These are phyloP conservation scores for Tylopilus intermedius DNA, from an alignment of 768 basidiomycete species.

Conservation along the genomic window DNA sequence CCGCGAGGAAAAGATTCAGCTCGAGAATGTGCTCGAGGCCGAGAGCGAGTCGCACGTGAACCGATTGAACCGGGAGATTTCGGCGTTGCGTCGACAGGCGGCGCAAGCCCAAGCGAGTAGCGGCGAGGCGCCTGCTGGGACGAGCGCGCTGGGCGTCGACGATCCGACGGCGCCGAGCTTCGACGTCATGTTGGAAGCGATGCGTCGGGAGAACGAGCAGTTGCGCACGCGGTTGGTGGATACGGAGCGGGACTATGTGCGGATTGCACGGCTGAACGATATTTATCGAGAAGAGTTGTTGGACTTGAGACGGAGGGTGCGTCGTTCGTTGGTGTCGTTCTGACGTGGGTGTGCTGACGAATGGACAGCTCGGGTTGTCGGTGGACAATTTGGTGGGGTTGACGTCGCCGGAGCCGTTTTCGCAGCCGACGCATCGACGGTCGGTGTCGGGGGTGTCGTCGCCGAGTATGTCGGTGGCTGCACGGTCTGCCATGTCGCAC, in stretches of 20 bases:
- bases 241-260: slow-evolving; percentile 73
- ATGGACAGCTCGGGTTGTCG: slow-evolving; percentile 17
- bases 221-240: slow-evolving; percentile 62
- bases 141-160: slow-evolving; percentile 5
- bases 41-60: slow-evolving; percentile 86
- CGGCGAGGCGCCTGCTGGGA: slow-evolving; percentile 1
- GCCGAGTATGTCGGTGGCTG: slow-evolving; percentile 24
- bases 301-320: slow-evolving; percentile 67
- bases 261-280: slow-evolving; percentile 71
- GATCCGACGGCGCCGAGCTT: slow-evolving; percentile 36
- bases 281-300: slow-evolving; percentile 83
- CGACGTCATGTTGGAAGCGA: slow-evolving; percentile 67
- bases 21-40: slow-evolving; percentile 79
- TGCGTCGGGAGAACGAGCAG: slow-evolving; percentile 76
- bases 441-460: slow-evolving; percentile 35
- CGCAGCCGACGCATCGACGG: slow-evolving; percentile 66
- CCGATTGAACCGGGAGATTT: slow-evolving; percentile 63
- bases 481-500: slow-evolving; percentile 33
- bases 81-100: slow-evolving; percentile 49
- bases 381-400: slow-evolving; percentile 79
- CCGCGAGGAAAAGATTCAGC: slow-evolving; percentile 76
- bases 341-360: background rate
- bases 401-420: slow-evolving; percentile 58
- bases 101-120: slow-evolving; percentile 36
- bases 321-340: slow-evolving; percentile 24